Evolutionary conservation across 495 filamentous ascomycete genomes (phyloP).

Genomic region (Wilcoxina mikolae): DNA sequence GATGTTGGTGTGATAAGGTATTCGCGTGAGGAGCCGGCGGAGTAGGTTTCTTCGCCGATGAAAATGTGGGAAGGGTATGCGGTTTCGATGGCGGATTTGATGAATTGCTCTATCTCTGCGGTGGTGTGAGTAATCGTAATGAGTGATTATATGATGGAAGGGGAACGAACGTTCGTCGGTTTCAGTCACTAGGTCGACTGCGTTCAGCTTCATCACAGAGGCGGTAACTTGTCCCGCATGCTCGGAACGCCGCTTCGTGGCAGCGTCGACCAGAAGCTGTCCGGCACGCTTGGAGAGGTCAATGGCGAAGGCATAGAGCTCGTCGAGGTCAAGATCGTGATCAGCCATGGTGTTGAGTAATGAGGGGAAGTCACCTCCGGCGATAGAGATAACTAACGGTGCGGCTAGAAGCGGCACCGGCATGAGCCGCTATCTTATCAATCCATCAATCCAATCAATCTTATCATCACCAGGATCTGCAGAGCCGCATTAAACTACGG

Average conservation of each 20-base stretch:
- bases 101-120: constrained; percentile 51
- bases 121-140: neutral
- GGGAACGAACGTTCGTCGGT: constrained; percentile 45
- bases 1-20: constrained; percentile 41
- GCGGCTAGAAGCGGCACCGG: no score
- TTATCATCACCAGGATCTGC: no score
- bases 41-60: constrained; percentile 57
- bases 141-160: neutral
- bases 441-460: no score
- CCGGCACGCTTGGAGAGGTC: constrained; percentile 50
- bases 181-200: constrained; percentile 59
- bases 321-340: constrained; percentile 34
- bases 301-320: constrained; percentile 51
- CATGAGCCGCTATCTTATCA: no score
- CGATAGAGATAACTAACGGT: no score
- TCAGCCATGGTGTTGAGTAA: no score
- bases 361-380: no score
- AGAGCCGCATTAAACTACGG: no score
- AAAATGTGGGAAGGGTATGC: constrained; percentile 53
- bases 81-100: constrained; percentile 39
- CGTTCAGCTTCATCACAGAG: constrained; percentile 41
- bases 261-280: constrained; percentile 40
- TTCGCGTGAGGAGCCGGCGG: constrained; percentile 40
- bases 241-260: constrained; percentile 31
- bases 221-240: neutral